Evolutionary conservation across 2,329 filamentous ascomycete species (phyloP).

Genomic region (Hymenoscyphus albidus): DNA sequence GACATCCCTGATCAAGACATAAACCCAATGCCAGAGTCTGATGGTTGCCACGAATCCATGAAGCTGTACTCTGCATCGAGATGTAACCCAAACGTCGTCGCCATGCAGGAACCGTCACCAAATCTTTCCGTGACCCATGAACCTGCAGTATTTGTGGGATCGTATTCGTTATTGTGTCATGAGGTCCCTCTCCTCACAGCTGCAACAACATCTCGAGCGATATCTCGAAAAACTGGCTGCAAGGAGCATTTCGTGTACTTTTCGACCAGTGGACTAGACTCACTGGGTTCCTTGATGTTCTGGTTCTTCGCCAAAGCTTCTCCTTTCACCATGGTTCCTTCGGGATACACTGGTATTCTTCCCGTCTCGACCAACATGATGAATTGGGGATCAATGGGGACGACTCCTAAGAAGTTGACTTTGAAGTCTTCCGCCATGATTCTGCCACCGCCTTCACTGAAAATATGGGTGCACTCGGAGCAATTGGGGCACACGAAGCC

Average conservation of each 20-base stretch:
- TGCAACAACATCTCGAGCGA: slow-evolving; percentile 52
- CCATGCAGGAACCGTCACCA: not conserved
- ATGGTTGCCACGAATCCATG: not conserved
- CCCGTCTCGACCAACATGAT: slow-evolving; percentile 79
- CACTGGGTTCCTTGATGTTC: slow-evolving; percentile 31
- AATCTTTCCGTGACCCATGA: not conserved
- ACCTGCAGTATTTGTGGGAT: not conserved
- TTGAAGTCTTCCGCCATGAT: slow-evolving; percentile 84
- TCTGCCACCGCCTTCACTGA: slow-evolving; percentile 84
- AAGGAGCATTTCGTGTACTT: slow-evolving; percentile 73
- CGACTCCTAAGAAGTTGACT: slow-evolving; percentile 77
- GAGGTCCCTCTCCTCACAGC: slow-evolving; percentile 20
- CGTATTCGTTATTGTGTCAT: not conserved
- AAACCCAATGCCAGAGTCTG: not conserved
- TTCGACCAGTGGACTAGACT: slow-evolving; percentile 52
- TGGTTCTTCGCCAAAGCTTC: slow-evolving; percentile 42
- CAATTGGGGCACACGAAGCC: slow-evolving; percentile 80
- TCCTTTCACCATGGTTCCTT: slow-evolving; percentile 61
- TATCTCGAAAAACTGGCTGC: slow-evolving; percentile 62
- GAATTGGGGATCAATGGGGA: slow-evolving; percentile 93
- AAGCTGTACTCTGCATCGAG: not conserved
- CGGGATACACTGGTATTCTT: slow-evolving; percentile 60
- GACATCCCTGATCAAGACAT: not conserved
- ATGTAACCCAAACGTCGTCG: not conserved
- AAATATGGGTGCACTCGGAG: slow-evolving; percentile 87